A percentile compares a stretch with the other conserved stretches of the same genome.
These are phyloP conservation scores for Saksenaea vasiformis DNA, from an alignment of 371 early-diverging fungal genomes.

Conservation along the genomic window DNA sequence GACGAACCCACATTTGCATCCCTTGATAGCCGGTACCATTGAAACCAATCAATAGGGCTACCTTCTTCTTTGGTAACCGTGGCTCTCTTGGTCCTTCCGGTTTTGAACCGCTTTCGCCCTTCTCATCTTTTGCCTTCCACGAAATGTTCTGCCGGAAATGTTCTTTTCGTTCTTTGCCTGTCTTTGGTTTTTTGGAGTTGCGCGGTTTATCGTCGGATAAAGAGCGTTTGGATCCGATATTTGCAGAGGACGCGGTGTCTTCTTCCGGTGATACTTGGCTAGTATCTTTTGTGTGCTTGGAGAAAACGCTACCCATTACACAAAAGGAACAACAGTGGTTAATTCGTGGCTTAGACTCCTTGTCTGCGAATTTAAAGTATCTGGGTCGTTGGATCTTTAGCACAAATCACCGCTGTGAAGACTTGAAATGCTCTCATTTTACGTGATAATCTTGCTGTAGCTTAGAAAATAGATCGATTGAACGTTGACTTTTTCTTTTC, in stretches of 20 bases:
- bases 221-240: not conserved
- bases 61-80: conserved; percentile 83
- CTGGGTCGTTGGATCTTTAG: too few relatives aligned
- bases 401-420: too few relatives aligned
- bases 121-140: conserved; percentile 13
- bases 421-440: too few relatives aligned
- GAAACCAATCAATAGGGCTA: conserved; percentile 89
- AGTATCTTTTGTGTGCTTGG: too few relatives aligned
- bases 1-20: conserved; percentile 82
- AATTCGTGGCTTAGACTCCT: too few relatives aligned
- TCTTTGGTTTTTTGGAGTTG: conserved; percentile 9
- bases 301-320: too few relatives aligned
- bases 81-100: conserved; percentile 21
- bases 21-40: conserved; percentile 97
- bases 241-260: not conserved
- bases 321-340: too few relatives aligned
- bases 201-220: not conserved
- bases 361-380: too few relatives aligned
- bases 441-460: too few relatives aligned
- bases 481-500: too few relatives aligned
- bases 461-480: too few relatives aligned
- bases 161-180: conserved; percentile 28
- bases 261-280: too few relatives aligned
- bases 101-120: not conserved
- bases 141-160: conserved; percentile 22